Percentiles rank a stretch among this genome's conserved stretches.
Evolutionary conservation across 768 basidiomycete species (phyloP).

Genomic region (Clitopilus hobsonii): DNA sequence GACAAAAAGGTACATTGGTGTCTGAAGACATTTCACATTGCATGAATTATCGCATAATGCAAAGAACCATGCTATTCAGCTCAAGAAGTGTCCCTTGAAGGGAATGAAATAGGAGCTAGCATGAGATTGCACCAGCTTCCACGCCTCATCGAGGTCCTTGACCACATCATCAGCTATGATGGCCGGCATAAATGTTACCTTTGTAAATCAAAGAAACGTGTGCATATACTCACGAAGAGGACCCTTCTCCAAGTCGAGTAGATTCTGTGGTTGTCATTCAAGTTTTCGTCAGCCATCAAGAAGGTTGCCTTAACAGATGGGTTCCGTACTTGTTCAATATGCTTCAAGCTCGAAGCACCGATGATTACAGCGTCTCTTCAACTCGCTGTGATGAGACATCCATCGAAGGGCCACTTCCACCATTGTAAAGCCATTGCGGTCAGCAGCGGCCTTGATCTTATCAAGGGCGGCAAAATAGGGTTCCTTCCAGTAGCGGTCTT

Average conservation of each 20-base stretch:
- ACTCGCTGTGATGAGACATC: slow-evolving; percentile 51
- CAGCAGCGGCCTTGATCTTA: slow-evolving; percentile 36
- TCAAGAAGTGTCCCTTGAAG: not conserved
- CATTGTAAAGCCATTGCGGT: slow-evolving; percentile 40
- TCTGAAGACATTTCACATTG: too few relatives aligned
- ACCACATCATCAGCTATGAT: slow-evolving; percentile 45
- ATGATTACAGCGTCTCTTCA: slow-evolving; percentile 53
- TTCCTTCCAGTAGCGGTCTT: slow-evolving; percentile 48
- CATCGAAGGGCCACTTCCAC: slow-evolving; percentile 58
- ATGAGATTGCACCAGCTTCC: slow-evolving; percentile 36
- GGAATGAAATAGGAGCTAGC: slow-evolving; percentile 31
- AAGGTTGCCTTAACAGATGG: not conserved
- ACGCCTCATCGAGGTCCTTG: slow-evolving; percentile 45
- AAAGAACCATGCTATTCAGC: not conserved
- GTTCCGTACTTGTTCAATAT: slow-evolving; percentile 57
- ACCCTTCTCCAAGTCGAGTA: slow-evolving; percentile 50
- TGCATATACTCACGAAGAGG: slow-evolving; percentile 41
- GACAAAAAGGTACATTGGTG: too few relatives aligned
- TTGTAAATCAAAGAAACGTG: not conserved
- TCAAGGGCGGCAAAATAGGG: slow-evolving; percentile 46
- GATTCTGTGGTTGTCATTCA: slow-evolving; percentile 27
- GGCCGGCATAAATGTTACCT: not conserved
- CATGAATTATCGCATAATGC: too few relatives aligned
- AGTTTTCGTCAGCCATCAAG: not conserved
- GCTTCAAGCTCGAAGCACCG: slow-evolving; percentile 54